Evolutionary conservation across 257 asterid genomes (phyloP).

Genomic region (Echium plantagineum): DNA sequence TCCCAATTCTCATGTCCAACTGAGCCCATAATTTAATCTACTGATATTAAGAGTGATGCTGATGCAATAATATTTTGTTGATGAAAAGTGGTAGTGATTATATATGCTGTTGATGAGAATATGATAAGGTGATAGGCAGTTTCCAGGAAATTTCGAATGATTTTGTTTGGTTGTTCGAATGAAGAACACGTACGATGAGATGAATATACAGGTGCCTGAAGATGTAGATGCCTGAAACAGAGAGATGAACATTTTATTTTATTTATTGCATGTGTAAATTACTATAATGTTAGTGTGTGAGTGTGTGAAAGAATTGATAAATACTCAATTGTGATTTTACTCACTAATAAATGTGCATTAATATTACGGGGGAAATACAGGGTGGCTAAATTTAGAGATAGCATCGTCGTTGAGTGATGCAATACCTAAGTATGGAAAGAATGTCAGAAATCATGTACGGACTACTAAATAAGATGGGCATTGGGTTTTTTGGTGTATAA

Average conservation of each 20-base stretch:
- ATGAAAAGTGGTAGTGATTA: too few species aligned
- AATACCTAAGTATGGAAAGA: neutral
- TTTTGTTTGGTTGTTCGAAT: constrained; percentile 6
- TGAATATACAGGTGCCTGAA: neutral
- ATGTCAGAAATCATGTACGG: neutral
- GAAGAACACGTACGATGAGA: constrained; percentile 6
- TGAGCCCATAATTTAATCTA: neutral
- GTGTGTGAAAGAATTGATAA: neutral
- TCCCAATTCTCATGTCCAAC: constrained; percentile 9
- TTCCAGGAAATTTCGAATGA: constrained; percentile 14
- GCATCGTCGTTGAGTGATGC: neutral
- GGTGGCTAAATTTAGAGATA: neutral
- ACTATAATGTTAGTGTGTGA: neutral
- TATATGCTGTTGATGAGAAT: neutral
- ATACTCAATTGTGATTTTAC: neutral
- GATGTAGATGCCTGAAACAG: neutral
- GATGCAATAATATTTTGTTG: too few species aligned
- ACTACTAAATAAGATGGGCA: too few species aligned
- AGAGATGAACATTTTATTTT: neutral
- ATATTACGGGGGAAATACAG: neutral
- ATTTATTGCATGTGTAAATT: too few species aligned
- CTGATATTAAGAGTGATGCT: neutral
- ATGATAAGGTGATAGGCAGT: neutral
- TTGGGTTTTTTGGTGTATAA: too few species aligned
- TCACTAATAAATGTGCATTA: neutral